These are phyloP conservation scores for Vitis labrusca DNA, from an alignment of 164 flowering plant genomes.

Conservation along the genomic window DNA sequence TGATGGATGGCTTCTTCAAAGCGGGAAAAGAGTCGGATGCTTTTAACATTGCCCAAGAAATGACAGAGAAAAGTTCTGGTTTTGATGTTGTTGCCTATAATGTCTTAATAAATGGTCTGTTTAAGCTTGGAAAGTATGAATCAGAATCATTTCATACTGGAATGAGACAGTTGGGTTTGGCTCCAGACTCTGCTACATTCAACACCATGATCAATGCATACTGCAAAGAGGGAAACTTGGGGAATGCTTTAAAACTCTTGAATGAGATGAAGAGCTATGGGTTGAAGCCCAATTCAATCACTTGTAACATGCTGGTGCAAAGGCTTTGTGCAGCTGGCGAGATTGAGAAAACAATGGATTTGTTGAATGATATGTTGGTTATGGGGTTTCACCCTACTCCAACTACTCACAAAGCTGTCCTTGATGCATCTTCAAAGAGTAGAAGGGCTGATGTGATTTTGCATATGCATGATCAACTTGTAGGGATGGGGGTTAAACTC, in stretches of 20 bases:
- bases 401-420: slow-evolving; percentile 47
- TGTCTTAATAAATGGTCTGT: slow-evolving; percentile 73
- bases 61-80: slow-evolving; percentile 48
- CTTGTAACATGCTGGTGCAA: slow-evolving; percentile 51
- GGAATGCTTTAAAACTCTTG: slow-evolving; percentile 53
- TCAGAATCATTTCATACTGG: slow-evolving; percentile 44
- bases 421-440: slow-evolving; percentile 54
- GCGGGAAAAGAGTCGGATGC: slow-evolving; percentile 66
- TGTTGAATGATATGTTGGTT: slow-evolving; percentile 57
- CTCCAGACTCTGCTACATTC: slow-evolving; percentile 62
- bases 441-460: slow-evolving; percentile 45
- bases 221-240: slow-evolving; percentile 60
- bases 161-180: slow-evolving; percentile 54
- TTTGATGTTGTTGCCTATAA: slow-evolving; percentile 77
- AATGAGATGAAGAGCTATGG: slow-evolving; percentile 60
- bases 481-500: slow-evolving; percentile 57
- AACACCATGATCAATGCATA: slow-evolving; percentile 68
- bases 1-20: slow-evolving; percentile 85
- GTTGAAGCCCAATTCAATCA: slow-evolving; percentile 49
- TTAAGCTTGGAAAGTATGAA: slow-evolving; percentile 54
- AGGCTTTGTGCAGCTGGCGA: slow-evolving; percentile 62
- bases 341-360: slow-evolving; percentile 41
- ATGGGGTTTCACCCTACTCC: slow-evolving; percentile 44
- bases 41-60: slow-evolving; percentile 57
- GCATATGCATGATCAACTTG: slow-evolving; percentile 60